phyloP scores from a whole-genome alignment of 2,329 filamentous ascomycete genomes.

The Meredithiella fracta region DNA sequence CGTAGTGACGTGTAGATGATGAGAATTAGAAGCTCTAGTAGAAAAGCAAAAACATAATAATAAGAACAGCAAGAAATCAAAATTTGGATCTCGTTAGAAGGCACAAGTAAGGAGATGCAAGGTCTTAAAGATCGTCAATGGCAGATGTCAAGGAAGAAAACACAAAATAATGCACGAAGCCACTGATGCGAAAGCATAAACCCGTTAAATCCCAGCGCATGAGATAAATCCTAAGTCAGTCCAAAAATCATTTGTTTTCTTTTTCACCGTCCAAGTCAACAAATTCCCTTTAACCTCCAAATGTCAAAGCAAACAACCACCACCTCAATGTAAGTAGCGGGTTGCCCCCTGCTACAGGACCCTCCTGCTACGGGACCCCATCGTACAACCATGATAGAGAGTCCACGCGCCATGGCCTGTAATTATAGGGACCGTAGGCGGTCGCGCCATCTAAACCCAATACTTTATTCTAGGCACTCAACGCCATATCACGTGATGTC shows the following conservation, averaged over 20 bases:
- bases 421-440: no score
- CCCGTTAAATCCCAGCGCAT: neutral
- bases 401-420: neutral
- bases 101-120: neutral
- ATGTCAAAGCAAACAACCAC: neutral
- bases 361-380: no score
- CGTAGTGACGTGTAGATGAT: no score
- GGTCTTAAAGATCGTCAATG: neutral
- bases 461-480: neutral
- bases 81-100: neutral
- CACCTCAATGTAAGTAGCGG: neutral
- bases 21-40: no score
- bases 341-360: conserved; percentile 8
- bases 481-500: conserved; percentile 12
- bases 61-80: neutral
- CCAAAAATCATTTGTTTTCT: neutral
- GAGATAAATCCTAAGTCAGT: neutral
- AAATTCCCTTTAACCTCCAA: neutral
- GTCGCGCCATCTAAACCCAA: no score
- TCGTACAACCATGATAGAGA: no score
- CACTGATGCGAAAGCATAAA: neutral
- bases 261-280: neutral
- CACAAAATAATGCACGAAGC: neutral
- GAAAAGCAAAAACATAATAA: no score
- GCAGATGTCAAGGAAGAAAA: no score